Percentiles rank a stretch among this genome's conserved stretches.
Conservation (phyloP, 176 grass and related monocot genomes). For the Luzula sylvatica region DNA sequence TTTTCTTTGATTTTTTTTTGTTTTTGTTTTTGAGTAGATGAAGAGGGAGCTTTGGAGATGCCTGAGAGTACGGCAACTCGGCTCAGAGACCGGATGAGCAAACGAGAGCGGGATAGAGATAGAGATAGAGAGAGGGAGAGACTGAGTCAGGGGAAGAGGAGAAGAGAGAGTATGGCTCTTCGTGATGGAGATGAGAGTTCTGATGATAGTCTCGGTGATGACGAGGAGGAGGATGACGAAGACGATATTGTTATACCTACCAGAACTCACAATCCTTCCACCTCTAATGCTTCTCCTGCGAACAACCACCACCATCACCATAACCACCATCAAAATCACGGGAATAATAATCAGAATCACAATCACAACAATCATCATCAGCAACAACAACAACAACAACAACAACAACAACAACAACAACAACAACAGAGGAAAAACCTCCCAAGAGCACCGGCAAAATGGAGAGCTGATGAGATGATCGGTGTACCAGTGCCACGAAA, state of each 20-base stretch:
- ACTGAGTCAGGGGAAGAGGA: constrained; percentile 30
- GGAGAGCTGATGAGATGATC: constrained; percentile 94
- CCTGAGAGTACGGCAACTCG: constrained; percentile 22
- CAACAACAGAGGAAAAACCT: constrained; percentile 55
- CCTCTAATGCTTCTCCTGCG: constrained; percentile 35
- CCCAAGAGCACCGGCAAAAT: constrained; percentile 31
- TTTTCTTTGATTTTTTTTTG: constrained; percentile 9
- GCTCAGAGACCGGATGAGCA: constrained; percentile 25
- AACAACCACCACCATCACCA: constrained; percentile 27
- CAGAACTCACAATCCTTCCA: constrained; percentile 48
- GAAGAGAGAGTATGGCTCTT: constrained; percentile 20
- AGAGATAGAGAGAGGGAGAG: constrained; percentile 35
- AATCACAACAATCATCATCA: constrained; percentile 34
- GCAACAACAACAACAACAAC: constrained; percentile 25
- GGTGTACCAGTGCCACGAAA: constrained; percentile 84
- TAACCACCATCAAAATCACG: constrained; percentile 25
- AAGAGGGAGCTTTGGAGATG: constrained; percentile 31
- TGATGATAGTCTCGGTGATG: constrained; percentile 75
- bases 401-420: constrained; percentile 27
- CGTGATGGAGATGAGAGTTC: constrained; percentile 74
- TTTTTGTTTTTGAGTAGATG: constrained; percentile 12
- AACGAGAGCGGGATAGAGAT: constrained; percentile 30
- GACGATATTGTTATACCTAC: constrained; percentile 34
- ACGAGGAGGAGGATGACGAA: constrained; percentile 75
- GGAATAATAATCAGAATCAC: constrained; percentile 23